phyloP scores from a whole-genome alignment of 2,329 filamentous ascomycete species.

The Rutstroemia sp. region DNA sequence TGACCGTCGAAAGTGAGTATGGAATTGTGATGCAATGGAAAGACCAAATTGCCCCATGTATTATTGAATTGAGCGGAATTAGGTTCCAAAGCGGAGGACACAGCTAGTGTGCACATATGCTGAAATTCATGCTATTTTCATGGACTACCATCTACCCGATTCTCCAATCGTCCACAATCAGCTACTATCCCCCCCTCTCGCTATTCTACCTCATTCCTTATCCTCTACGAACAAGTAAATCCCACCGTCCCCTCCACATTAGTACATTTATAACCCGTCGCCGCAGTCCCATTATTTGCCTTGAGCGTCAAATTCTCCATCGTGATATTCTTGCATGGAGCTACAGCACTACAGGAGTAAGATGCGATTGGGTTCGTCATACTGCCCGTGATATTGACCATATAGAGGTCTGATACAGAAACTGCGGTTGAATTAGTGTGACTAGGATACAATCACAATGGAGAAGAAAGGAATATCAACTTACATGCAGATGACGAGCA shows the following conservation, averaged over 20 bases:
- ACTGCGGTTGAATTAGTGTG: background rate
- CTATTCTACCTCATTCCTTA: background rate
- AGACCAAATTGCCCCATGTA: too few relatives aligned
- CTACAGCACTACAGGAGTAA: conserved; percentile 1
- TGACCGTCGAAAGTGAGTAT: too few relatives aligned
- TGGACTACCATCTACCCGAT: too few relatives aligned
- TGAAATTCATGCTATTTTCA: too few relatives aligned
- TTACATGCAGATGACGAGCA: conserved; percentile 30
- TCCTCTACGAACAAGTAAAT: background rate
- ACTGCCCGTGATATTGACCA: conserved; percentile 1
- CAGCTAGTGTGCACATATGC: too few relatives aligned
- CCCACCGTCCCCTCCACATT: background rate
- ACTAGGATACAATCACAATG: too few relatives aligned
- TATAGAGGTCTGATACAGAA: background rate
- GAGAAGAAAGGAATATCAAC: background rate
- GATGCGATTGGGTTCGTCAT: background rate
- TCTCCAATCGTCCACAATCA: background rate
- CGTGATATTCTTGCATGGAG: background rate
- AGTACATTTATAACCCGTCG: background rate
- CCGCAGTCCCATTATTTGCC: background rate
- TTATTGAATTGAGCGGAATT: too few relatives aligned
- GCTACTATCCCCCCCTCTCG: background rate
- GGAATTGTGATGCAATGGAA: too few relatives aligned
- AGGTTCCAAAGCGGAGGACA: too few relatives aligned
- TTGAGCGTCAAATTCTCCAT: background rate